Evolutionary conservation across 2,329 filamentous ascomycete genomes (phyloP), one percentile per base, ranked within the genome.

Genomic region (Corynespora cassiicola): DNA sequence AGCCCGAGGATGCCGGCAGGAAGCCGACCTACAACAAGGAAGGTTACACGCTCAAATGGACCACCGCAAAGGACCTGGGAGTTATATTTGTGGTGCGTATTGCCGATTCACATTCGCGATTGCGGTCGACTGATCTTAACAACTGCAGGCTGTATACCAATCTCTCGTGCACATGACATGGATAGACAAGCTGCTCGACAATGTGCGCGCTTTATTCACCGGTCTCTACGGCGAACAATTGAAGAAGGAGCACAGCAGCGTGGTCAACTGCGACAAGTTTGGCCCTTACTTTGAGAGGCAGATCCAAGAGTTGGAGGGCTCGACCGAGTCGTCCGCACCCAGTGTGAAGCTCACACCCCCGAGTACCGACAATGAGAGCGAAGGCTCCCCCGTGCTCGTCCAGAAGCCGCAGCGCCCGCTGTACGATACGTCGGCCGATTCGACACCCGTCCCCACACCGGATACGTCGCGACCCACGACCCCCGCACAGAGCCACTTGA

Each of bases 121-220:
- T 21, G 27, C 18, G n/a, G 7, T 14, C 19, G 21, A 23, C 20
- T 20, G 32, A 36, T 46, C 36, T 45, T 45, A 23, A 3, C 16
- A 11, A 19, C 15, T 9, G 4, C 61, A 96, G 90, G 94, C 92
- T 51, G 94, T 99, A 50, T 99, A 99, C 70, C 88, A 95, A 65
- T 96, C 91, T 24, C 82, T 99, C 20, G 80, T 99, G 19, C 91
- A 96, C 69, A 81, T 99, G 7, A 91, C 88, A 9, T 99, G 95
- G 94, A 89, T 97, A 51, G 94, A 99, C 70, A 90, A 94, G 68
- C 85, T 99, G 31, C 84, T 99, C 53, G 92, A 96, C 63, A 95
- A 97, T 61, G 90, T 97, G 59, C 89, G 86, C 66, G 90, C 88
- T 7, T 85, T 99, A 21, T 99, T 97, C 63, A 80, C 94, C 52